A percentile compares a stretch with the other conserved stretches of the same genome.
phyloP scores from a whole-genome alignment of 2,329 filamentous ascomycete genomes.

The Amauroascus niger region DNA sequence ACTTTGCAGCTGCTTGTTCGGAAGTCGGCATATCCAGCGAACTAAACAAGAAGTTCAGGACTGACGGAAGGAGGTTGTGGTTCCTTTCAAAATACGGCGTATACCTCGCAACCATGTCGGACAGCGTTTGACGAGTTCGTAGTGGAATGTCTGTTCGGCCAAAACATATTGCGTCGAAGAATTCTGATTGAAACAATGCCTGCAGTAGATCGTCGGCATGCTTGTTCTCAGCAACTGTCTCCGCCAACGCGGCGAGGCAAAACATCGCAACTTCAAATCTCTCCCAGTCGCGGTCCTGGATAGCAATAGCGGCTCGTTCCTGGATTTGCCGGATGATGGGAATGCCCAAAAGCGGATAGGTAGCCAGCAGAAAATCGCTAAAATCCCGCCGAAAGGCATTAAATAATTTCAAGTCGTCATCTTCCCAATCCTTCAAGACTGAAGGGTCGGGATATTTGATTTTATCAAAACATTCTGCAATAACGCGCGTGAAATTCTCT shows the following conservation, averaged over 20 bases:
- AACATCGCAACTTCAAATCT: slow-evolving; percentile 38
- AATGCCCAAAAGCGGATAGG: slow-evolving; percentile 36
- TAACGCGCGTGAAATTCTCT: slow-evolving; percentile 32
- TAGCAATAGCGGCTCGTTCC: slow-evolving; percentile 27
- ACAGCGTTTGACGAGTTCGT: slow-evolving; percentile 34
- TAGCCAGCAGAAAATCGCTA: slow-evolving; percentile 38
- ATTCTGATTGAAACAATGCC: slow-evolving; percentile 32
- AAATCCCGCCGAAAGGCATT: slow-evolving; percentile 37
- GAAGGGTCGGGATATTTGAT: slow-evolving; percentile 31
- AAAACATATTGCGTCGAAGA: slow-evolving; percentile 29
- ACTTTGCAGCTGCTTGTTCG: slow-evolving; percentile 35
- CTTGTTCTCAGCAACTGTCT: slow-evolving; percentile 37
- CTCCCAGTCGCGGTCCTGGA: slow-evolving; percentile 32
- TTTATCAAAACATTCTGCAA: slow-evolving; percentile 36
- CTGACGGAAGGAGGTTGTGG: slow-evolving; percentile 31
- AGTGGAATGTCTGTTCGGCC: slow-evolving; percentile 27
- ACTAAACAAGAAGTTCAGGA: slow-evolving; percentile 38
- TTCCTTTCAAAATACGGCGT: slow-evolving; percentile 38
- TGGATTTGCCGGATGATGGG: slow-evolving; percentile 36
- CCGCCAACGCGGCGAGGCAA: slow-evolving; percentile 37
- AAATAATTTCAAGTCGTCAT: slow-evolving; percentile 37
- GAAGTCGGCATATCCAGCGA: slow-evolving; percentile 36
- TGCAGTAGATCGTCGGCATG: slow-evolving; percentile 36
- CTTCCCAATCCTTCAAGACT: slow-evolving; percentile 32
- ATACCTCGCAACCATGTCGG: slow-evolving; percentile 38